Base-by-base conservation (phyloP, 1,284 basidiomycete genomes). In the Leccinum griseonigrum region DNA sequence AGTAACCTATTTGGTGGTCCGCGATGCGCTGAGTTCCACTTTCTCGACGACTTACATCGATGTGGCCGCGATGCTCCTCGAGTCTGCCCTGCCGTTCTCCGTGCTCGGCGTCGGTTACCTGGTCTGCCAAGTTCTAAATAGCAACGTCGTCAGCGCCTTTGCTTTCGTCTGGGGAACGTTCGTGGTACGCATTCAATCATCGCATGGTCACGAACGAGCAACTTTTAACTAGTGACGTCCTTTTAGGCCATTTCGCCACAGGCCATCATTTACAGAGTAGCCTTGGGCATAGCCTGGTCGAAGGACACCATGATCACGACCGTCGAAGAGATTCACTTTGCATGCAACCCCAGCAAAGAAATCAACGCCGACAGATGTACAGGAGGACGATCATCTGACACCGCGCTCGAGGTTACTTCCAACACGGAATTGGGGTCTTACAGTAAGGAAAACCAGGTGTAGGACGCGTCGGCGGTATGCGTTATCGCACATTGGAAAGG, bases 231-330 rank as follows among this genome's bases (percentile, higher is more conserved):
- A 22, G 2, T 48, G 22, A 60, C 51, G 29, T 54, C 18, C 2
- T 1, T 54, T 29, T 31, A 60, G 60, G 51, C 40, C 16, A 26
- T 60, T 6, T 51, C 60, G 9, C 60, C 60, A 6, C 60, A 60
- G n/a, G 57, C 53, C 38, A 60, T 60, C 51, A 59, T 60, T 8
- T 60, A 60, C 56, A 58, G 56, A 16, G 32, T 60, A 26, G 59
- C 59, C 28, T 14, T 40, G 18, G 59, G 54, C 13, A 22, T 57
- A 10, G 54, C 59, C 13, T 60, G 59, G 59, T 52, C 59, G 22
- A 26, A 48, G 48, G 59, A 57, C 6, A 57, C 54, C 5, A 40
- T 29, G 36, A 26, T 57, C 10, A 56, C 29, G 3, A 32, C 48
- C 11, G 11, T 10, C 2, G 28, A 28, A 1, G 18, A 11, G 14